A percentile compares a stretch with the other conserved stretches of the same genome.
Evolutionary conservation across 331 rosid species (phyloP).

Genomic region (Dryas integrifolia): DNA sequence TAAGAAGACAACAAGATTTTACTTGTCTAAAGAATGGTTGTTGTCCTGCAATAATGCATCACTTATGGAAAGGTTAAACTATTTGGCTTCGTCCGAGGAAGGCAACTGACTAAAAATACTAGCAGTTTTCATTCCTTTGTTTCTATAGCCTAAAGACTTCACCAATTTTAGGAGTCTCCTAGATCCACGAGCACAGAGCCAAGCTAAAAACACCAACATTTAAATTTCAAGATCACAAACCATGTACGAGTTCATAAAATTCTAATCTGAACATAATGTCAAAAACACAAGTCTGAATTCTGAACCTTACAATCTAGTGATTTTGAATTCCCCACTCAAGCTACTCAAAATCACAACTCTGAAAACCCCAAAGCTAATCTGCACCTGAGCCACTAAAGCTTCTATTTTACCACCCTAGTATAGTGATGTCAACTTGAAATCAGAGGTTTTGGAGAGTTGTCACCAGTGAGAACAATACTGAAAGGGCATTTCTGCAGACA

Average conservation of each 20-base stretch:
- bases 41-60: no score
- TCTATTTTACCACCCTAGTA: slow-evolving; percentile 33
- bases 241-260: not conserved
- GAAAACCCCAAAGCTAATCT: slow-evolving; percentile 28
- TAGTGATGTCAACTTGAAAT: slow-evolving; percentile 28
- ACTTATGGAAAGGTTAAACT: no score
- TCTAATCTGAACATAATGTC: not conserved
- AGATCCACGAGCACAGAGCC: no score
- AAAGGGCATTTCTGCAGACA: slow-evolving; percentile 21
- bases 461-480: slow-evolving; percentile 21
- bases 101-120: no score
- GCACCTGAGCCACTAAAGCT: slow-evolving; percentile 34
- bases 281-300: slow-evolving; percentile 27
- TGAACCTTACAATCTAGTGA: slow-evolving; percentile 33
- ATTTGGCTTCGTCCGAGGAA: no score
- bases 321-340: slow-evolving; percentile 20
- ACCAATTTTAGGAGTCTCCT: no score
- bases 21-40: no score
- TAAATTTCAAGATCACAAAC: slow-evolving; percentile 7
- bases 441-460: slow-evolving; percentile 26
- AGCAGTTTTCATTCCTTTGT: no score
- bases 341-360: slow-evolving; percentile 29
- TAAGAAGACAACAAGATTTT: no score
- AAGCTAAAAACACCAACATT: not conserved
- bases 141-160: no score